These are phyloP conservation scores for Penicillium occitanis DNA, from an alignment of 2,329 filamentous ascomycete genomes.

Conservation along the genomic window DNA sequence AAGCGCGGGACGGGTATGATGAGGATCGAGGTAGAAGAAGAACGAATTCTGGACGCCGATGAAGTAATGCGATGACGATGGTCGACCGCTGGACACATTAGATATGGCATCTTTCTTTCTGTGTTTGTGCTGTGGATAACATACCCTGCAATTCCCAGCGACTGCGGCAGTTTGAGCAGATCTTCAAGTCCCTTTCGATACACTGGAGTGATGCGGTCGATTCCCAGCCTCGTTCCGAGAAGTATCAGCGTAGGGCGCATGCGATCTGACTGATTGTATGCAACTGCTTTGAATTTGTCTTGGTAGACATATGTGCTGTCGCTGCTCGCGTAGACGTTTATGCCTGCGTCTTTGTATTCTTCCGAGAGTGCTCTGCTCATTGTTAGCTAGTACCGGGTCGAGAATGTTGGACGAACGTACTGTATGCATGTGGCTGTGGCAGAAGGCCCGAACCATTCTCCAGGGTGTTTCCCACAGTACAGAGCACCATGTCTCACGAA, in stretches of 20 bases:
- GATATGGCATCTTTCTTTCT: no score
- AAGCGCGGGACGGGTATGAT: slow-evolving; percentile 75
- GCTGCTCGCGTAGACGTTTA: slow-evolving; percentile 84
- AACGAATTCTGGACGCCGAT: slow-evolving; percentile 70
- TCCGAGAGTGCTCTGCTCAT: slow-evolving; percentile 68
- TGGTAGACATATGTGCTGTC: slow-evolving; percentile 92
- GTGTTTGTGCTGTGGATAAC: slow-evolving; percentile 10
- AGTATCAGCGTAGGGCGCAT: slow-evolving; percentile 87
- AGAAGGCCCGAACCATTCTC: slow-evolving; percentile 98
- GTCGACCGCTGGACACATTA: slow-evolving; percentile 66
- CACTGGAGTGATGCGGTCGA: slow-evolving; percentile 89
- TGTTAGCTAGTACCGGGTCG: background rate
- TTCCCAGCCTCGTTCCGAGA: slow-evolving; percentile 83
- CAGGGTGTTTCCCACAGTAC: slow-evolving; percentile 89
- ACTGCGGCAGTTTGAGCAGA: slow-evolving; percentile 81
- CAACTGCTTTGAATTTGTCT: slow-evolving; percentile 77
- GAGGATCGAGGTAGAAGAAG: slow-evolving; percentile 94
- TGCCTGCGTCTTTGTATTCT: slow-evolving; percentile 58
- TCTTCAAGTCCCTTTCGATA: slow-evolving; percentile 94
- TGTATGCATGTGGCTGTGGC: slow-evolving; percentile 92
- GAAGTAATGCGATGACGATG: slow-evolving; percentile 83
- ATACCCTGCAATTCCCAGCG: slow-evolving; percentile 93
- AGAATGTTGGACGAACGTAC: slow-evolving; percentile 52
- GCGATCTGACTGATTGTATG: slow-evolving; percentile 61
- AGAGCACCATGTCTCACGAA: slow-evolving; percentile 86